These are phyloP conservation scores for Geotrichum carabidarum DNA, from an alignment of 1,139 yeast species.

Conservation along the genomic window DNA sequence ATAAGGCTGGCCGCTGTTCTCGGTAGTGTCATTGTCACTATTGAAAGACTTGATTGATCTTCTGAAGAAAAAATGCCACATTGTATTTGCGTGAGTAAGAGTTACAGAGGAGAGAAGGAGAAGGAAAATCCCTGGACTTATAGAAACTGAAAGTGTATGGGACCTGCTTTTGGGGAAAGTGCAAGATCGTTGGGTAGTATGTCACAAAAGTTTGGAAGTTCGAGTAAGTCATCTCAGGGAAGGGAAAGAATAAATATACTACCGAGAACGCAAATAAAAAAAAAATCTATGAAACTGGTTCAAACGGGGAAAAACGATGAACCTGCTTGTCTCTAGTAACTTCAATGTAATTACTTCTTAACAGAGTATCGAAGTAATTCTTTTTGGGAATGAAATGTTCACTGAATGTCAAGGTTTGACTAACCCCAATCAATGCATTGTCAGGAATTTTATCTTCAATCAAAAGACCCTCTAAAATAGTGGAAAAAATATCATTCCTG, in stretches of 20 bases:
- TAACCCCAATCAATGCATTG: conserved; percentile 8
- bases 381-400: conserved; percentile 5
- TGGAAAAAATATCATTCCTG: conserved; percentile 16
- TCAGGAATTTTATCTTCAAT: conserved; percentile 23
- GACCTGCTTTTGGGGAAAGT: no score
- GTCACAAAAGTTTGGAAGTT: no score
- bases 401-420: conserved; percentile 8
- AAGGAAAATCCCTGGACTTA: no score
- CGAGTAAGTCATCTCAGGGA: no score
- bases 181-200: no score
- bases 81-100: no score
- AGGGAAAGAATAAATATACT: not conserved
- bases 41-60: no score
- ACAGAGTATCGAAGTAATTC: conserved; percentile 4
- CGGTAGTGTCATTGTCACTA: no score
- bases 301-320: not conserved
- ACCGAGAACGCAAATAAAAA: not conserved
- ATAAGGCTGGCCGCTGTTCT: no score
- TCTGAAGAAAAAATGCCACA: no score
- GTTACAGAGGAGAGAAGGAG: no score
- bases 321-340: not conserved
- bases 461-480: conserved; percentile 13
- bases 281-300: not conserved
- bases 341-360: conserved; percentile 9
- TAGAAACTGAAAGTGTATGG: no score